Base-by-base conservation (phyloP, 208 protist genomes). In the Crithidia expoeki region DNA sequence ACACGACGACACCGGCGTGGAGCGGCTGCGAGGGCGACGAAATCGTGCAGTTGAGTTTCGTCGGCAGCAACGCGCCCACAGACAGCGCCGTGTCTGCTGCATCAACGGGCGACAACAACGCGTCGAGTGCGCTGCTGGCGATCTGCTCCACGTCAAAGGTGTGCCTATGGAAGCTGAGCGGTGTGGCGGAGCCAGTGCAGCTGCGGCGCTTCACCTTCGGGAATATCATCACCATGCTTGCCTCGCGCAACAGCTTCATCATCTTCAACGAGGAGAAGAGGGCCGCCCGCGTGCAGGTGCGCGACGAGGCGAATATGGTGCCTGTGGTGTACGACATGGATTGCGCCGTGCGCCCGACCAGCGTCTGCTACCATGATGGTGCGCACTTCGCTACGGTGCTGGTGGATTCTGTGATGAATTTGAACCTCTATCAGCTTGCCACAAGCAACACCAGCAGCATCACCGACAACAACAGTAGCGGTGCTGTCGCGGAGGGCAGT, bases 1-100 rank as follows among this genome's bases (percentile, higher is more conserved):
- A 96, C 82, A 79, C 81, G 38, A 84, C 69, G 30, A 94, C 92
- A 12, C 92, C 92, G 14, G 80, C 87, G 16, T 96, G 88, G 89
- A 56, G 61, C n/a, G 84, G 76, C 12, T 94, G 87, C 74, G 79
- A 86, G 12, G 86, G 88, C 0, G 85, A 69, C 4, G 50, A 56
- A 2, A 74, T 96, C 28, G 56, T 58, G 47, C 76, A 76, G 25
- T 68, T 96, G 28, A 80, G 86, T 61, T 80, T 96, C 21, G 80
- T 94, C 25, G 74, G 86, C 65, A 77, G 52, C 75, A 44, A 64
- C 40, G 36, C 67, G 61, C 28, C 52, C 2, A 49, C 47, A 0
- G 55, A 52, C 33, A 44, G 28, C 38, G 72, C 44, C 0, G 42
- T 36, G n/a, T 19, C 49, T 19, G 61, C 61, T 33, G 61, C 44